Conservation (phyloP, 495 filamentous ascomycete genomes). For the Jackrogersella multiformis region DNA sequence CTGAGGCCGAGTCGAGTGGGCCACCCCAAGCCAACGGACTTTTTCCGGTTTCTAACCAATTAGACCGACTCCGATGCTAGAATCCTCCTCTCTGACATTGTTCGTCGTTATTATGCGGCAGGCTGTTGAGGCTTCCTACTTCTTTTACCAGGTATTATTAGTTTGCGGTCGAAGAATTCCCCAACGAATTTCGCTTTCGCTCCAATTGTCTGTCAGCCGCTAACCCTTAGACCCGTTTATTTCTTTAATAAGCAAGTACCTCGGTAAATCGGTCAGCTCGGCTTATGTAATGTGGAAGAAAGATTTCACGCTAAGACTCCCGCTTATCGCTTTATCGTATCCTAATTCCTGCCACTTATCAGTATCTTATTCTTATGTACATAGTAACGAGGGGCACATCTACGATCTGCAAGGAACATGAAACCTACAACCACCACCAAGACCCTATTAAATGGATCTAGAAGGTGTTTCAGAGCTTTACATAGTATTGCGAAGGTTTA, state of each 20-base stretch:
- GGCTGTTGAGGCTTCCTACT: constrained; percentile 25
- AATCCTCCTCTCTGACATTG: constrained; percentile 11
- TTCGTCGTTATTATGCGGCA: background rate
- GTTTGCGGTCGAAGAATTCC: constrained; percentile 17
- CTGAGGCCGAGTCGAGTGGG: constrained; percentile 13
- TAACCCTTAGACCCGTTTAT: constrained; percentile 10
- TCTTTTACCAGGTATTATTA: background rate
- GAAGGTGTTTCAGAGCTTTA: constrained; percentile 20
- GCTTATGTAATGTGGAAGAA: constrained; percentile 20
- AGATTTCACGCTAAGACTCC: background rate
- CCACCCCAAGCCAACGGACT: constrained; percentile 12
- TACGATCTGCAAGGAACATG: constrained; percentile 33
- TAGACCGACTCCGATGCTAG: constrained; percentile 9
- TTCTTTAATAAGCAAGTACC: constrained; percentile 17
- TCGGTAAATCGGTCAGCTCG: constrained; percentile 17
- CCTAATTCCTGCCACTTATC: no score
- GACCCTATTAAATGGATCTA: constrained; percentile 20
- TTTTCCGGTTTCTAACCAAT: constrained; percentile 12
- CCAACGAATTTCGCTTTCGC: constrained; percentile 28
- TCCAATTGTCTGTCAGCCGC: constrained; percentile 16
- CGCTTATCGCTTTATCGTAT: background rate
- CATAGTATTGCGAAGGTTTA: background rate
- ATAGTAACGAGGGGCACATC: constrained; percentile 15
- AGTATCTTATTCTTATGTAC: no score
- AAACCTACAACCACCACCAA: constrained; percentile 18